Evolutionary conservation across 2,329 filamentous ascomycete genomes (phyloP).

Genomic region (Fusarium xylarioides): DNA sequence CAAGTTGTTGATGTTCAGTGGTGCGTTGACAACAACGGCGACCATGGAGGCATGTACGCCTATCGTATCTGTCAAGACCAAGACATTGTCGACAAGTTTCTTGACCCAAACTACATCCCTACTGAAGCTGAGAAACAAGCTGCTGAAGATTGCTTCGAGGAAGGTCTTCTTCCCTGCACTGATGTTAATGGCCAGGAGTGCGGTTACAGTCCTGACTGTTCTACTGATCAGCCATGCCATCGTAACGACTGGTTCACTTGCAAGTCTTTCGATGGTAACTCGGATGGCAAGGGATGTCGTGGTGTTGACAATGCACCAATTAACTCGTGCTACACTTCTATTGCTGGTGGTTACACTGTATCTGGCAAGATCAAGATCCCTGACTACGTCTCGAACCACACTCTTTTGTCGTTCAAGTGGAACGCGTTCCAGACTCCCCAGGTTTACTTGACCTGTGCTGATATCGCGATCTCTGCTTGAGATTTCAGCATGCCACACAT

Average conservation of each 20-base stretch:
- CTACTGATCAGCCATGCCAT: slow-evolving; percentile 53
- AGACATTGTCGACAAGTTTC: slow-evolving; percentile 59
- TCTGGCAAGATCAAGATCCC: slow-evolving; percentile 62
- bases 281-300: slow-evolving; percentile 50
- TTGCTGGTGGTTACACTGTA: slow-evolving; percentile 62
- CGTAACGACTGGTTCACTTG: slow-evolving; percentile 66
- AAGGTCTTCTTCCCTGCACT: slow-evolving; percentile 57
- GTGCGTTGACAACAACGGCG: slow-evolving; percentile 66
- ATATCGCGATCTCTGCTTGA: slow-evolving; percentile 54
- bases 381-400: slow-evolving; percentile 58
- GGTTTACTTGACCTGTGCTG: slow-evolving; percentile 63
- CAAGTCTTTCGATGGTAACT: slow-evolving; percentile 50
- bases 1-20: slow-evolving; percentile 60
- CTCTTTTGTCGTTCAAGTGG: slow-evolving; percentile 62
- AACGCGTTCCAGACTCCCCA: slow-evolving; percentile 64
- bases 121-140: slow-evolving; percentile 62
- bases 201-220: slow-evolving; percentile 59
- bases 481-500: too few species aligned
- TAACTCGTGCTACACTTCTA: slow-evolving; percentile 60
- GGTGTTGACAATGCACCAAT: slow-evolving; percentile 56
- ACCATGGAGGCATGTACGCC: slow-evolving; percentile 65
- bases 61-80: slow-evolving; percentile 65
- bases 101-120: slow-evolving; percentile 57
- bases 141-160: slow-evolving; percentile 62
- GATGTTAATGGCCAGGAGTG: slow-evolving; percentile 61